Conservation (phyloP, 352 stramenopile genomes). For the Peronospora destructor region DNA sequence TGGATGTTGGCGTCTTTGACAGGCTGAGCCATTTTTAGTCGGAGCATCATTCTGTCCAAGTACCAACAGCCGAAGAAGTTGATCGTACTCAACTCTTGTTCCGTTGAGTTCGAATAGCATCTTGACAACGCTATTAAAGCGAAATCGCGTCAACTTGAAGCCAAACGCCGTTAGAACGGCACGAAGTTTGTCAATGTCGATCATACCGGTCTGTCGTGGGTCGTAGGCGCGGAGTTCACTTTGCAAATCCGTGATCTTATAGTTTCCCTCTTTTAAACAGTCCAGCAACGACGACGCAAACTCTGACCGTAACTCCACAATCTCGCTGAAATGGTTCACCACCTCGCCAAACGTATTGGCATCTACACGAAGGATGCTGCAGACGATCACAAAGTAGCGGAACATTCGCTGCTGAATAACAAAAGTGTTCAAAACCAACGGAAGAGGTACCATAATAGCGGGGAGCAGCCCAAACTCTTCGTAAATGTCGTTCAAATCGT, state of each 20-base stretch:
- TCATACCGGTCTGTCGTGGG: slow-evolving; percentile 19
- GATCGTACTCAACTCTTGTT: slow-evolving; percentile 37
- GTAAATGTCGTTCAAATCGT: slow-evolving; percentile 32
- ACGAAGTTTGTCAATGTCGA: slow-evolving; percentile 43
- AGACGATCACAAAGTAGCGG: slow-evolving; percentile 54
- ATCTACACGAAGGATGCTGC: slow-evolving; percentile 51
- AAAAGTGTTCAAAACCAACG: slow-evolving; percentile 46
- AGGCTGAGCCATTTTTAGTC: neutral
- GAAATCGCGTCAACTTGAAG: slow-evolving; percentile 44
- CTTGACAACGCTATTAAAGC: slow-evolving; percentile 55
- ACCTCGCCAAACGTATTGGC: slow-evolving; percentile 43
- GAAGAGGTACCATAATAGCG: slow-evolving; percentile 34
- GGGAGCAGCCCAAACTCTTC: slow-evolving; percentile 27
- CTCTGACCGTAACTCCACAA: slow-evolving; percentile 44
- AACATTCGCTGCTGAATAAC: slow-evolving; percentile 54
- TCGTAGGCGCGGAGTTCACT: slow-evolving; percentile 29
- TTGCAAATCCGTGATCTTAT: slow-evolving; percentile 33
- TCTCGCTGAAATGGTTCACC: slow-evolving; percentile 54
- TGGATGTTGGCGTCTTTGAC: slow-evolving; percentile 14
- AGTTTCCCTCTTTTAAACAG: slow-evolving; percentile 19
- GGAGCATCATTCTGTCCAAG: slow-evolving; percentile 18
- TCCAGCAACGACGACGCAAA: slow-evolving; percentile 32
- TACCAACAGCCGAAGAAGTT: slow-evolving; percentile 36
- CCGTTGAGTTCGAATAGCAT: slow-evolving; percentile 42
- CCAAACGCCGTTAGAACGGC: slow-evolving; percentile 33